Conservation (phyloP, 2,329 filamentous ascomycete species). For the Cercospora zeae-maydis region DNA sequence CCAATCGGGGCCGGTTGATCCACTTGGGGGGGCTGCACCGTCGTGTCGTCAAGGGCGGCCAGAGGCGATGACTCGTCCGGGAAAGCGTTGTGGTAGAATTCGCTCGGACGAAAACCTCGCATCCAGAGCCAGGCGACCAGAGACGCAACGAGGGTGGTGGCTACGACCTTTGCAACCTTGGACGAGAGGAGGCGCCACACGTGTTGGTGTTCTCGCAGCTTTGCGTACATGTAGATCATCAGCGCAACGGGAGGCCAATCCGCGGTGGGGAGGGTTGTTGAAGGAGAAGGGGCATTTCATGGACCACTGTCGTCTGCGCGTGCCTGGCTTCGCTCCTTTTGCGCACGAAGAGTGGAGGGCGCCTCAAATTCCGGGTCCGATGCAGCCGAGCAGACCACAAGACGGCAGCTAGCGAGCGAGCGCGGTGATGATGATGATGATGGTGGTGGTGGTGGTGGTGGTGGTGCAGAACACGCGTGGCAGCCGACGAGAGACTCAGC, state of each 20-base stretch:
- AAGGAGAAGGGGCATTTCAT: not conserved
- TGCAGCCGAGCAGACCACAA: not conserved
- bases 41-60: not conserved
- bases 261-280: not conserved
- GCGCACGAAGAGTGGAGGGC: not conserved
- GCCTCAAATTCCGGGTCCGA: not conserved
- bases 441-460: no score
- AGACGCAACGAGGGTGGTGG: conserved; percentile 8
- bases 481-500: not conserved
- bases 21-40: not conserved
- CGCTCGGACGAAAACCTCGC: conserved; percentile 4
- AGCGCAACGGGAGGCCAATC: not conserved
- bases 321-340: not conserved
- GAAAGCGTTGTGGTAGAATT: not conserved
- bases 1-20: not conserved
- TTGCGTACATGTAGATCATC: not conserved
- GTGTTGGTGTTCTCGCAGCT: not conserved
- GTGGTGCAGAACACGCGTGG: not conserved
- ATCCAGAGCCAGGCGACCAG: conserved; percentile 9
- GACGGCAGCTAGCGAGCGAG: not conserved
- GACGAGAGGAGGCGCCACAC: conserved; percentile 14
- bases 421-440: not conserved
- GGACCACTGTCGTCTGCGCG: not conserved
- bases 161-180: conserved; percentile 13
- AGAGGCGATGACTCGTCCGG: not conserved